These are phyloP conservation scores for Solanum hybrid DNA, from an alignment of 305 asterid genomes.

Conservation along the genomic window DNA sequence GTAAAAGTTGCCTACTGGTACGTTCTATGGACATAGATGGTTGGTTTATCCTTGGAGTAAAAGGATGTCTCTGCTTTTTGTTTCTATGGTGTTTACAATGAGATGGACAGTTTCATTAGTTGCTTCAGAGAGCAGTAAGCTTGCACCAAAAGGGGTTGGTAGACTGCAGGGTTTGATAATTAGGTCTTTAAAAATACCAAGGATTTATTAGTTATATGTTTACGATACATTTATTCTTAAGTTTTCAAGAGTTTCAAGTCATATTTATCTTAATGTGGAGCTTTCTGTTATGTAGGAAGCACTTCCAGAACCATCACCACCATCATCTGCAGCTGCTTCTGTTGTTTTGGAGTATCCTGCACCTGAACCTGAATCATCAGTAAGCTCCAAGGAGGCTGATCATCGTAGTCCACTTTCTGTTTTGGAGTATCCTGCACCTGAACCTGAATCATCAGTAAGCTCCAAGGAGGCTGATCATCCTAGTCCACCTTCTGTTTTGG, in stretches of 20 bases:
- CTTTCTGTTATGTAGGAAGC: conserved; percentile 12
- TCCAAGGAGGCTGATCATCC: conserved; percentile 70
- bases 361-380: conserved; percentile 51
- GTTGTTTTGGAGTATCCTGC: conserved; percentile 22
- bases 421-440: conserved; percentile 30
- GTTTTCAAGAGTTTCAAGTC: background rate
- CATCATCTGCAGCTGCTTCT: conserved; percentile 23
- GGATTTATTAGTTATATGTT: background rate
- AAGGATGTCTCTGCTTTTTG: background rate
- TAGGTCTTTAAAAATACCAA: background rate
- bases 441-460: conserved; percentile 53
- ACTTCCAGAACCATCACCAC: conserved; percentile 22
- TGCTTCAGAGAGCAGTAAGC: background rate
- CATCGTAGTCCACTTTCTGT: conserved; percentile 83
- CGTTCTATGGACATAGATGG: background rate
- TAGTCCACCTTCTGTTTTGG: conserved; percentile 79
- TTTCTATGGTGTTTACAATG: background rate
- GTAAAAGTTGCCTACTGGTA: background rate
- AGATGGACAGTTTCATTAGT: background rate
- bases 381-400: conserved; percentile 62
- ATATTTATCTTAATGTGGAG: background rate
- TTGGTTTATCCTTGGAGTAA: background rate
- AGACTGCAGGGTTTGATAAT: background rate
- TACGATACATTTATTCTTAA: background rate
- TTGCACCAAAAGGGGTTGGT: background rate